Conservation (phyloP, 176 grass and related monocot species). For the Melocanna baccifera region DNA sequence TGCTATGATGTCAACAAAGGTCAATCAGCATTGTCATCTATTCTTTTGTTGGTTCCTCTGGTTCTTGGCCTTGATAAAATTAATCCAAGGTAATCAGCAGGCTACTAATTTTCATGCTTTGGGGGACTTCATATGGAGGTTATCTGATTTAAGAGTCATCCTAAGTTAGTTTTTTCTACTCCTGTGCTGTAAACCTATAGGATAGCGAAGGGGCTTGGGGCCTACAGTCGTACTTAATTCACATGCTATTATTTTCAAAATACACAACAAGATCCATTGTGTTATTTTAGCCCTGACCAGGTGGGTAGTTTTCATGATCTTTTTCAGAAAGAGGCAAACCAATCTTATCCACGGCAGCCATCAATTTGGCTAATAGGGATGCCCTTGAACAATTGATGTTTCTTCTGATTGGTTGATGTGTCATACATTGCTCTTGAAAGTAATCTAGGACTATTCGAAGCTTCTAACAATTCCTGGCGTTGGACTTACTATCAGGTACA, state of each 20-base stretch:
- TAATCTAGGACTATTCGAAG: neutral
- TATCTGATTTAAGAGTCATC: neutral
- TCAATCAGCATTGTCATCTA: slow-evolving; percentile 53
- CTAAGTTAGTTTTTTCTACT: neutral
- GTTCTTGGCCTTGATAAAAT: slow-evolving; percentile 96
- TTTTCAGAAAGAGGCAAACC: neutral
- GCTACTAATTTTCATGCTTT: slow-evolving; percentile 2
- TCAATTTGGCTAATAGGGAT: slow-evolving; percentile 4
- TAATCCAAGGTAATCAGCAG: slow-evolving; percentile 81
- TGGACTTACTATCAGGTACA: slow-evolving; percentile 58
- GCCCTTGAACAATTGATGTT: slow-evolving; percentile 10
- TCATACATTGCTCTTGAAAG: neutral
- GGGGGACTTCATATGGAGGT: neutral
- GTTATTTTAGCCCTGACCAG: neutral
- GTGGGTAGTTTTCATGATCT: slow-evolving; percentile 12
- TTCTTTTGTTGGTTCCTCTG: slow-evolving; percentile 87
- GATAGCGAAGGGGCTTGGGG: neutral
- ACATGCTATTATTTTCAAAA: neutral
- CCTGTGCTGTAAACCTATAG: neutral
- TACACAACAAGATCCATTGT: neutral
- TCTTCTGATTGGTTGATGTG: slow-evolving; percentile 19
- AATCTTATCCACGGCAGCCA: neutral
- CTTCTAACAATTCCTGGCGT: slow-evolving; percentile 8
- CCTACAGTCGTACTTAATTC: neutral
- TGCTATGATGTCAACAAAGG: slow-evolving; percentile 59